Conservation (phyloP, 2,329 filamentous ascomycete species). For the Endoconidiophora polonica region DNA sequence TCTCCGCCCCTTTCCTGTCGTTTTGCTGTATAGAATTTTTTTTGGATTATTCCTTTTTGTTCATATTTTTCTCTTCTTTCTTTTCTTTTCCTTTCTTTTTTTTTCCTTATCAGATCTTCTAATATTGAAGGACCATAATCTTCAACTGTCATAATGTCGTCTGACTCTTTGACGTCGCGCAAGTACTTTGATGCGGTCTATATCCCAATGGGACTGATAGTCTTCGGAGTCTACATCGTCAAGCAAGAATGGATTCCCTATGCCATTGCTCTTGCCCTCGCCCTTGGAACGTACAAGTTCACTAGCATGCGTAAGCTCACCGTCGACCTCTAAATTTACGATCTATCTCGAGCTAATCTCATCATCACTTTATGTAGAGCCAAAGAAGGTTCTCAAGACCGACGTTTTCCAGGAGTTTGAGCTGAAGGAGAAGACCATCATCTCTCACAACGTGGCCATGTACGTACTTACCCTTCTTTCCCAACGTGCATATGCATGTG, state of each 20-base stretch:
- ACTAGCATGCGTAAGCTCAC: conserved; percentile 47
- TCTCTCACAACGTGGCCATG: conserved; percentile 98
- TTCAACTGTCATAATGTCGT: conserved; percentile 17
- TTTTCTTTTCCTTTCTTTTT: conserved; percentile 3
- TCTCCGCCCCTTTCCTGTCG: conserved; percentile 1
- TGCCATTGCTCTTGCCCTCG: conserved; percentile 48
- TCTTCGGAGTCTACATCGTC: conserved; percentile 59
- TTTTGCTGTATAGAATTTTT: background rate
- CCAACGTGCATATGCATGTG: background rate
- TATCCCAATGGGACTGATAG: conserved; percentile 62
- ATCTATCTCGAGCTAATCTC: background rate
- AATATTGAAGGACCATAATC: background rate
- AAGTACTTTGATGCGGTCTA: conserved; percentile 66
- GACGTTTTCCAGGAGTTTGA: conserved; percentile 80
- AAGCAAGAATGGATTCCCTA: conserved; percentile 64
- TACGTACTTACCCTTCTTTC: conserved; percentile 25
- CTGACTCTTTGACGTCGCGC: conserved; percentile 32
- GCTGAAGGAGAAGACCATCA: conserved; percentile 83
- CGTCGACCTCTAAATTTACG: background rate
- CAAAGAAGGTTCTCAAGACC: conserved; percentile 72
- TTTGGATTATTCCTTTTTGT: background rate
- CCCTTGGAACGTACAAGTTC: conserved; percentile 56
- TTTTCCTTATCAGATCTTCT: background rate
- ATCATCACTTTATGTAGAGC: conserved; percentile 30
- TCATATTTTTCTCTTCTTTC: conserved; percentile 4